Conservation (phyloP, 495 filamentous ascomycete genomes). For the Xylaria nigripes region DNA sequence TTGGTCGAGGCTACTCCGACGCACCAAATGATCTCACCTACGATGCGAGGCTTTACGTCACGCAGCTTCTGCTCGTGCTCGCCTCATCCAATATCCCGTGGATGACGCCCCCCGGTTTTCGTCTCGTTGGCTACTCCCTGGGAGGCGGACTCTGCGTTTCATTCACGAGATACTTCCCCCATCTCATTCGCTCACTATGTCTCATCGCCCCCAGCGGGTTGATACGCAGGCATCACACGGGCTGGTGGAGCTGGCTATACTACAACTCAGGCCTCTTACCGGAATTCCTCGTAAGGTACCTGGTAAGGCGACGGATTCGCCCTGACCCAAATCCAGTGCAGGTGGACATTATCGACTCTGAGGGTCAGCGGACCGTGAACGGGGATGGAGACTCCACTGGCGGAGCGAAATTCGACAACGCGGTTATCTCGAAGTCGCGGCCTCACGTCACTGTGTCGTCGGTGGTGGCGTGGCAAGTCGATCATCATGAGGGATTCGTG, state of each 20-base stretch:
- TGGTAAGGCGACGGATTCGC: conserved; percentile 50
- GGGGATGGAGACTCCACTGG: conserved; percentile 29
- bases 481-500: conserved; percentile 45
- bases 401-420: conserved; percentile 33
- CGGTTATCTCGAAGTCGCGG: conserved; percentile 29
- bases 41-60: conserved; percentile 64
- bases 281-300: conserved; percentile 42
- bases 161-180: conserved; percentile 66
- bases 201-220: conserved; percentile 71
- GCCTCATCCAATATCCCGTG: conserved; percentile 62
- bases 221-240: conserved; percentile 56
- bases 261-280: conserved; percentile 55
- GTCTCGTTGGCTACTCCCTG: conserved; percentile 74
- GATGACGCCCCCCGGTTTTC: conserved; percentile 55
- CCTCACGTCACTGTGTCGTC: conserved; percentile 28
- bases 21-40: conserved; percentile 59
- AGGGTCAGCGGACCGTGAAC: conserved; percentile 19
- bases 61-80: conserved; percentile 64
- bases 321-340: neutral
- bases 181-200: conserved; percentile 55
- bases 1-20: conserved; percentile 72
- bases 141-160: conserved; percentile 69
- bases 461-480: conserved; percentile 47
- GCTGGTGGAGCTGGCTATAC: conserved; percentile 48
- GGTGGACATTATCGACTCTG: neutral